A percentile compares a stretch with the other conserved stretches of the same genome.
These are phyloP conservation scores for Epichloe scottii DNA, from an alignment of 2,329 filamentous ascomycete genomes.

Conservation along the genomic window DNA sequence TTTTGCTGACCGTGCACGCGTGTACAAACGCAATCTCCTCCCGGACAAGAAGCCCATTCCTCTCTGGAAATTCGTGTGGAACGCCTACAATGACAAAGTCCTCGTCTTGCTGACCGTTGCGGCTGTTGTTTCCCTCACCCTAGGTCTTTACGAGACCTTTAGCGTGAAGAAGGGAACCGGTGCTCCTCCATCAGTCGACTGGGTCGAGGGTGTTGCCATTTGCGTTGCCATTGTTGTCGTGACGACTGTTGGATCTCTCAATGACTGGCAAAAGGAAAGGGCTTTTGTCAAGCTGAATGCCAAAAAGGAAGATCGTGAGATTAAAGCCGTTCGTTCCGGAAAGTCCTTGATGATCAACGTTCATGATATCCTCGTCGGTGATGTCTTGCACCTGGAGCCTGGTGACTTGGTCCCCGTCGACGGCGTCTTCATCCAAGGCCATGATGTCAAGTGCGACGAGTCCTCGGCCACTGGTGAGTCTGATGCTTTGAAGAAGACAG, in stretches of 20 bases:
- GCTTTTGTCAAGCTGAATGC: conserved; percentile 51
- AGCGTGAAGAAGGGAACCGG: conserved; percentile 31
- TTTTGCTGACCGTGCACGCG: conserved; percentile 16
- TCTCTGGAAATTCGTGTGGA: conserved; percentile 51
- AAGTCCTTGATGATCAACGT: conserved; percentile 51
- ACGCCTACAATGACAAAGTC: conserved; percentile 62
- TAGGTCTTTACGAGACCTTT: conserved; percentile 59
- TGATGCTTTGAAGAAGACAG: conserved; percentile 56
- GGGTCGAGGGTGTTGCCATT: conserved; percentile 57
- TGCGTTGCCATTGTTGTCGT: conserved; percentile 44
- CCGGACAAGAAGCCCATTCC: conserved; percentile 51
- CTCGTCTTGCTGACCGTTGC: conserved; percentile 57
- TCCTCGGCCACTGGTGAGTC: conserved; percentile 64
- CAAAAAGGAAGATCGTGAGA: conserved; percentile 50
- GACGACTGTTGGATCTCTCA: conserved; percentile 26
- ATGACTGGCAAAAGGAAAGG: conserved; percentile 57
- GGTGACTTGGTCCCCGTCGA: conserved; percentile 61
- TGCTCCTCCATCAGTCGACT: conserved; percentile 49
- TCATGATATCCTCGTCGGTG: conserved; percentile 55
- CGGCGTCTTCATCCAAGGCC: conserved; percentile 50
- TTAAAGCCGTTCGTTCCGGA: conserved; percentile 55
- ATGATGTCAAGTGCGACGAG: conserved; percentile 51
- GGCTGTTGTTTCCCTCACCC: conserved; percentile 53
- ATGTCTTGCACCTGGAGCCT: conserved; percentile 55
- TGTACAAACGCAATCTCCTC: conserved; percentile 39